Evolutionary conservation across 306 rosid genomes (phyloP), one percentile per base, ranked within the genome.

Genomic region (Hippophae rhamnoides): DNA sequence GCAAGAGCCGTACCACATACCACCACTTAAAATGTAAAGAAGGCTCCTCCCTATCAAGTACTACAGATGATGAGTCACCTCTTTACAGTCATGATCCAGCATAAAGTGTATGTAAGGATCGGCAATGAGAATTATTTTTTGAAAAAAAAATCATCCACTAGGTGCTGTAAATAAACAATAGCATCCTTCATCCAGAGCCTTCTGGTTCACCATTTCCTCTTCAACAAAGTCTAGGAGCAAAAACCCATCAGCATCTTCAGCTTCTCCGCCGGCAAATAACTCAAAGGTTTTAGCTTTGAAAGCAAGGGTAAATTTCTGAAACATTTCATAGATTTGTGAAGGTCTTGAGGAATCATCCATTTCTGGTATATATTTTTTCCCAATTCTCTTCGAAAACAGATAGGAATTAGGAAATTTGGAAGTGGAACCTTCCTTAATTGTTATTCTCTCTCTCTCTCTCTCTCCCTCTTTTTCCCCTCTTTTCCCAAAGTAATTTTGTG

Each of bases 181-280:
- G 85, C 74, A 83, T 92, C 96, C 73, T 81, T 92, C 42, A 96
- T 87, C 96, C 44, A 92, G 95, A 38, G 88, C 99, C 99, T 92
- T 92, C 75, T 92, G 95, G 74, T 87, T 85, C 48, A 96, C 70
- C 66, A 88, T 92, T 67, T 85, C 72, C 67, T 85, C 96, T 66
- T 92, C 99, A 7, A 93, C 63, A 8, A 96, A 92, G 80, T 92
- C 96, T 47, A 92, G 78, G 44, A 92, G 86, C 8, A 93, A 74
- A 70, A 79, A 82, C 1, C 89, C 89, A 5, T 88, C 95, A 41
- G 81, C 70, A 53, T 87, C 96, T 3, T 83, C 85, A 1, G 65
- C 56, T n/a, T 76, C 69, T 10, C 69, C 75, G 8, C 88, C 96
- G 27, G 95, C 78, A 65, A 92, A 92, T 82, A 92, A 88, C 23